These are phyloP conservation scores for Papiliotrema fonsecae DNA, from an alignment of 1,284 basidiomycete genomes.

Conservation along the genomic window DNA sequence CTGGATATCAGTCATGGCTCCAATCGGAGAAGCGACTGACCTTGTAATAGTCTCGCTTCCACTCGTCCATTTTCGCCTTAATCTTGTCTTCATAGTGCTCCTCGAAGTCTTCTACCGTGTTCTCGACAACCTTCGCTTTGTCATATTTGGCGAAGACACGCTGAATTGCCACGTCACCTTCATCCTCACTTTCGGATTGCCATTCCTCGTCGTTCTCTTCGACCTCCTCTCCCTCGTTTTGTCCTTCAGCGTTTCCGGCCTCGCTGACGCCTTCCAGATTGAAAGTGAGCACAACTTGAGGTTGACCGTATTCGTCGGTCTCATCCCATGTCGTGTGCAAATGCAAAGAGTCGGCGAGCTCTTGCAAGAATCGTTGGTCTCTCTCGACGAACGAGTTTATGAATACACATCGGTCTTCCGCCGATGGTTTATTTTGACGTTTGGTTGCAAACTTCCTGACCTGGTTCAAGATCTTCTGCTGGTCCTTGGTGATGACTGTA, in stretches of 20 bases:
- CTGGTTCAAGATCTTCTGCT: constrained; percentile 68
- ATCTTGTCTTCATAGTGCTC: constrained; percentile 67
- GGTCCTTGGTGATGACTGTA: constrained; percentile 64
- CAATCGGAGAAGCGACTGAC: constrained; percentile 48
- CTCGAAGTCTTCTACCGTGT: constrained; percentile 67
- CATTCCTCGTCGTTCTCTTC: constrained; percentile 29
- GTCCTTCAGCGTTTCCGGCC: constrained; percentile 32
- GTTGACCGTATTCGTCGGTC: constrained; percentile 72
- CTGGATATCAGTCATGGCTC: constrained; percentile 45
- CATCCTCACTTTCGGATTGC: constrained; percentile 45
- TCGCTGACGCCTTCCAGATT: constrained; percentile 52
- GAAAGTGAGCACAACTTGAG: constrained; percentile 52
- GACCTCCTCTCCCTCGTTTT: constrained; percentile 25
- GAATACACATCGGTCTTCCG: constrained; percentile 57
- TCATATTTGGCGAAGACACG: constrained; percentile 83
- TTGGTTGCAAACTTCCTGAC: constrained; percentile 67
- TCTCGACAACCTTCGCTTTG: constrained; percentile 68
- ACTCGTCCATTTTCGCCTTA: constrained; percentile 80
- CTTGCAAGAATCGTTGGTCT: constrained; percentile 71
- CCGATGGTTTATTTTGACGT: constrained; percentile 51
- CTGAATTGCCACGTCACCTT: constrained; percentile 66
- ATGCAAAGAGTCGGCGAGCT: constrained; percentile 68
- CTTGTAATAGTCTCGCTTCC: constrained; percentile 88
- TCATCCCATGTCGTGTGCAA: constrained; percentile 81
- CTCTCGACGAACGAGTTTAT: constrained; percentile 70